These are phyloP conservation scores for Astragalus membranaceus DNA, from an alignment of 306 rosid species.

Conservation along the genomic window DNA sequence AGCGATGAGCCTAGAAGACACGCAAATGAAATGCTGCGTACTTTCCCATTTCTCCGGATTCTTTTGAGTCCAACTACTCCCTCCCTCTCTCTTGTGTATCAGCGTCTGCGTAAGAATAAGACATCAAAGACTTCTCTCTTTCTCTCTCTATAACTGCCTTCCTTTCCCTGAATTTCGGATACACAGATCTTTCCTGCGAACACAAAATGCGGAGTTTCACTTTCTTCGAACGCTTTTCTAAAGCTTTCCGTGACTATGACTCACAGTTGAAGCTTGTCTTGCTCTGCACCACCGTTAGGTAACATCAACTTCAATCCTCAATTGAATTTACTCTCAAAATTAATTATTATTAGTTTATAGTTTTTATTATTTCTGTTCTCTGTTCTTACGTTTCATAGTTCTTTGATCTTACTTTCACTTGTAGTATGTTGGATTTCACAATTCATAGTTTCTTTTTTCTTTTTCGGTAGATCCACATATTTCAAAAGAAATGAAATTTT, in stretches of 20 bases:
- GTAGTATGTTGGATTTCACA: not conserved
- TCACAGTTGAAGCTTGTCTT: conserved; percentile 56
- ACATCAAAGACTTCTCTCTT: not conserved
- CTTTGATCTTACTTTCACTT: not conserved
- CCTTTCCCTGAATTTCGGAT: conserved; percentile 3
- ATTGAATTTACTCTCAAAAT: not conserved
- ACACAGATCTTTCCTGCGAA: conserved; percentile 15
- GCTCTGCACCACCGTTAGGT: conserved; percentile 79
- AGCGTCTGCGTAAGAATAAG: not conserved
- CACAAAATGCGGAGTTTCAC: conserved; percentile 40
- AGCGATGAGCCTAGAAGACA: not conserved
- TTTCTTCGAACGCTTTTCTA: conserved; percentile 46
- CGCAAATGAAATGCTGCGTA: not conserved
- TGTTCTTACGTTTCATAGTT: not conserved
- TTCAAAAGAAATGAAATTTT: not conserved
- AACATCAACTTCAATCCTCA: not conserved
- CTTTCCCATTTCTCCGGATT: not conserved
- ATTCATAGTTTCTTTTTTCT: not conserved
- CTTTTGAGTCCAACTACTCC: conserved; percentile 1
- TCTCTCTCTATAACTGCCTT: not conserved
- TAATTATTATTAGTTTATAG: not conserved
- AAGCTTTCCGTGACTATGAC: conserved; percentile 42
- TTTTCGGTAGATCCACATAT: not conserved
- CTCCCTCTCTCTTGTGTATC: not conserved
- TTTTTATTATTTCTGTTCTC: not conserved